Percentiles rank a stretch among this genome's conserved stretches.
phyloP scores from a whole-genome alignment of 2,329 filamentous ascomycete genomes.

The Botrytis elliptica region DNA sequence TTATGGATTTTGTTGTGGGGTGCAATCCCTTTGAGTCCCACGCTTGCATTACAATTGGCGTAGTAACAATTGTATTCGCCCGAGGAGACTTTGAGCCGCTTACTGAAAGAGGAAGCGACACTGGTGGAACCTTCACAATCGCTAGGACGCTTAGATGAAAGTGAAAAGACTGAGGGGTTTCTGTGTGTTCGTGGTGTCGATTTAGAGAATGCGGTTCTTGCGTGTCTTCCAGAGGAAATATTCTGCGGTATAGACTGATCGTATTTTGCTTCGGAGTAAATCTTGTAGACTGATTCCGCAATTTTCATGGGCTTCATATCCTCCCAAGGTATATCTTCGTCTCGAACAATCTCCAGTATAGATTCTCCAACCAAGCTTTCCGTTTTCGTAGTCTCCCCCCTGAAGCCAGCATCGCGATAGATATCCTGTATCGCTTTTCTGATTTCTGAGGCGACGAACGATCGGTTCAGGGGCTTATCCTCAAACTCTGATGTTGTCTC shows the following conservation, averaged over 20 bases:
- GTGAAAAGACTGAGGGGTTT: not conserved
- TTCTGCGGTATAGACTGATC: not conserved
- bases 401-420: not conserved
- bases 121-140: not conserved
- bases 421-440: not conserved
- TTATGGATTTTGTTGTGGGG: not conserved
- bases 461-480: not conserved
- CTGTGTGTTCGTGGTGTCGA: not conserved
- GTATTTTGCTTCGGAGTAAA: not conserved
- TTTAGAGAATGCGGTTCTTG: not conserved
- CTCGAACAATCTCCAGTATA: not conserved
- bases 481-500: not conserved
- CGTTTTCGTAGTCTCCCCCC: not conserved
- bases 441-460: not conserved
- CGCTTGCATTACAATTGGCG: not conserved
- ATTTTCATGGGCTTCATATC: not conserved
- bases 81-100: not conserved
- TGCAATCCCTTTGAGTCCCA: not conserved
- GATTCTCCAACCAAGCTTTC: not conserved
- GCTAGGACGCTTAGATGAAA: not conserved
- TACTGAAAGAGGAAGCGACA: not conserved
- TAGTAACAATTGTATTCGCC: not conserved
- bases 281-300: not conserved
- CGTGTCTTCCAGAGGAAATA: not conserved
- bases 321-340: not conserved